Evolutionary conservation across 148 eudicot species (phyloP).

Genomic region (Cornus kousa): DNA sequence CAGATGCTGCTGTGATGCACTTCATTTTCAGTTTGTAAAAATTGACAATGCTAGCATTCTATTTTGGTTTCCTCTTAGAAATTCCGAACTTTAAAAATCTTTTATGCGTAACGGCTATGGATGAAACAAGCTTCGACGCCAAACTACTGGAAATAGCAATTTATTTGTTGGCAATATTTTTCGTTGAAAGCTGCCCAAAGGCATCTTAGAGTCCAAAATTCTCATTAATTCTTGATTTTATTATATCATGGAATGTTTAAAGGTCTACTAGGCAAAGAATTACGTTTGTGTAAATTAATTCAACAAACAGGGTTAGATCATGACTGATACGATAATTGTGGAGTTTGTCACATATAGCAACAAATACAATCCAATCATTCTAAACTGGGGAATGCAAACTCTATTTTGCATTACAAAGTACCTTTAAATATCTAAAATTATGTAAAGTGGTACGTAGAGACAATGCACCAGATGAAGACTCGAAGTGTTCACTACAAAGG

Average conservation of each 20-base stretch:
- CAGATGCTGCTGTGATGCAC: not conserved
- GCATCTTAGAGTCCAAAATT: not conserved
- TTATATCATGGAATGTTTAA: not conserved
- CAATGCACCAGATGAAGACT: not conserved
- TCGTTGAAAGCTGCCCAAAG: not conserved
- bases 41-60: not conserved
- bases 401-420: no score
- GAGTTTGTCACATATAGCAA: no score
- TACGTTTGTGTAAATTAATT: no score
- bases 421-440: no score
- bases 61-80: not conserved
- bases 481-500: not conserved
- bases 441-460: no score
- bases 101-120: not conserved
- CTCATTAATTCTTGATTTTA: not conserved
- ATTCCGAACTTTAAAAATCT: not conserved
- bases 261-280: not conserved
- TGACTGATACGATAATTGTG: no score
- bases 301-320: no score
- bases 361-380: no score
- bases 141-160: not conserved
- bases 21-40: not conserved
- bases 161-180: not conserved
- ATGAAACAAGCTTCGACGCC: not conserved
- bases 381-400: no score